Evolutionary conservation across 768 basidiomycete species (phyloP).

Genomic region (Kwoniella botswanensis): DNA sequence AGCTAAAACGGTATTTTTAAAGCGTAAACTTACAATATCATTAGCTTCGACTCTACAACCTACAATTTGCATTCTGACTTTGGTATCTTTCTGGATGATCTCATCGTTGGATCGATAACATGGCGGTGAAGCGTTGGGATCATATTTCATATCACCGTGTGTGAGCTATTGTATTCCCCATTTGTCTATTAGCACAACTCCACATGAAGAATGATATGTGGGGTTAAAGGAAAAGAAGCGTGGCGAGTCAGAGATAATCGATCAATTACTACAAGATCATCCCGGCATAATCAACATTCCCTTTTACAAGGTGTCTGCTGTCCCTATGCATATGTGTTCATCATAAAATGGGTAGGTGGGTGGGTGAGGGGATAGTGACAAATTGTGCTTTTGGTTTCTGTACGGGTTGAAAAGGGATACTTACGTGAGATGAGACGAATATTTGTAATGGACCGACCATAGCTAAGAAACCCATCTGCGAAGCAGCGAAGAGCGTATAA

Average conservation of each 20-base stretch:
- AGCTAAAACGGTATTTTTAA: not conserved
- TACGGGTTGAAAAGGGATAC: conserved; percentile 39
- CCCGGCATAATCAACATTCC: conserved; percentile 59
- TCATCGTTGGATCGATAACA: conserved; percentile 79
- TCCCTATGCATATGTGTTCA: conserved; percentile 59
- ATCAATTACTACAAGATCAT: conserved; percentile 60
- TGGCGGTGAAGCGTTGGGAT: conserved; percentile 95
- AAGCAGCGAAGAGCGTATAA: not conserved
- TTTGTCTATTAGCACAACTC: not conserved
- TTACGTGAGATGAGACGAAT: conserved; percentile 93
- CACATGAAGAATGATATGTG: not conserved
- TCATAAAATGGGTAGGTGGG: conserved; percentile 40
- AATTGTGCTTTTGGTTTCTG: not conserved
- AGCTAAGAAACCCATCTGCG: conserved; percentile 96
- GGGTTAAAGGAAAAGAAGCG: not conserved
- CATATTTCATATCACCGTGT: conserved; percentile 90
- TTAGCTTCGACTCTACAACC: conserved; percentile 97
- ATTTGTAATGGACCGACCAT: conserved; percentile 93
- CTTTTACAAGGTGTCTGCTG: conserved; percentile 51
- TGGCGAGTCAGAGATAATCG: conserved; percentile 49
- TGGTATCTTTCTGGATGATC: conserved; percentile 90
- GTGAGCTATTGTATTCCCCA: conserved; percentile 68
- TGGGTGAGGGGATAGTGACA: not conserved
- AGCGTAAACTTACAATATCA: conserved; percentile 76
- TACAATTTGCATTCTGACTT: conserved; percentile 94